Evolutionary conservation across 1,284 basidiomycete genomes (phyloP).

Genomic region (Trichosporon asahii): DNA sequence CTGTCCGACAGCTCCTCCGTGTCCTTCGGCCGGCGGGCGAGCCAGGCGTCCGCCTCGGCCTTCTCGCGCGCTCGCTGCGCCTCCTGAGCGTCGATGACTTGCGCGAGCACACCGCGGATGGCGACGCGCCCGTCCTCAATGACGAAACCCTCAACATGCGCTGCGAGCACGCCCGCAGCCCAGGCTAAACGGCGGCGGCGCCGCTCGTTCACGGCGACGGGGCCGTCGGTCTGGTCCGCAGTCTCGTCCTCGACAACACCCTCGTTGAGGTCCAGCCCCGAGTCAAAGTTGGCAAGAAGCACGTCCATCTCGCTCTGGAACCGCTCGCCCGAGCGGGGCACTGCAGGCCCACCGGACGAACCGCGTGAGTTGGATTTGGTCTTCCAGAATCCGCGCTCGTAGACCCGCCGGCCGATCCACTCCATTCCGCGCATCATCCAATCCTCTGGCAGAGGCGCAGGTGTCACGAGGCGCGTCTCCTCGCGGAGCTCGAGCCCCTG

Average conservation of each 20-base stretch:
- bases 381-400: slow-evolving; percentile 86
- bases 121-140: slow-evolving; percentile 58
- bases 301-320: slow-evolving; percentile 71
- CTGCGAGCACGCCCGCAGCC: slow-evolving; percentile 66
- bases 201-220: slow-evolving; percentile 48
- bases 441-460: slow-evolving; percentile 78
- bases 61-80: slow-evolving; percentile 55
- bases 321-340: slow-evolving; percentile 47
- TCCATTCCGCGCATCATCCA: slow-evolving; percentile 94
- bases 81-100: slow-evolving; percentile 68
- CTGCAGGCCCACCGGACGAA: slow-evolving; percentile 53
- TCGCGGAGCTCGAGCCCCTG: slow-evolving; percentile 58
- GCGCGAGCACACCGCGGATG: slow-evolving; percentile 62
- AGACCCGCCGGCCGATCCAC: slow-evolving; percentile 85
- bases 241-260: slow-evolving; percentile 68
- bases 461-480: slow-evolving; percentile 55
- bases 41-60: slow-evolving; percentile 30
- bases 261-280: slow-evolving; percentile 58
- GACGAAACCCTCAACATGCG: slow-evolving; percentile 70
- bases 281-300: slow-evolving; percentile 61
- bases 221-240: slow-evolving; percentile 56
- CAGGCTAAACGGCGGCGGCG: slow-evolving; percentile 74
- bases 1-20: slow-evolving; percentile 58
- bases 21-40: slow-evolving; percentile 49
- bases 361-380: slow-evolving; percentile 46